A percentile compares a stretch with the other conserved stretches of the same genome.
These are phyloP conservation scores for Tolypocladium endophyticum DNA, from an alignment of 2,329 filamentous ascomycete species.

Conservation along the genomic window DNA sequence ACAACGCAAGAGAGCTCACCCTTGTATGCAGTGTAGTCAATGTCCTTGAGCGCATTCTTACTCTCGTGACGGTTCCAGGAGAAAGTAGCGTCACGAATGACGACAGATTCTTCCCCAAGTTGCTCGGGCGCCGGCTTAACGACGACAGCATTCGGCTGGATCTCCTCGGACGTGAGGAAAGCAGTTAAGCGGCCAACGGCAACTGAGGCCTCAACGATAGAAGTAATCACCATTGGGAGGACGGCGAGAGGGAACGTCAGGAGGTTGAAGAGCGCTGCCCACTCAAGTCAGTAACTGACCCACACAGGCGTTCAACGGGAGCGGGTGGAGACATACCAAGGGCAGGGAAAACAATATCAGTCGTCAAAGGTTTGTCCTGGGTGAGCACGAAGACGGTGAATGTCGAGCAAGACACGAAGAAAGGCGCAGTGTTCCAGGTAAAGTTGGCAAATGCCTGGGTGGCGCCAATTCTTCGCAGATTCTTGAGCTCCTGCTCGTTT, in stretches of 20 bases:
- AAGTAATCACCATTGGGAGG: constrained; percentile 94
- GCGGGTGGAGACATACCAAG: constrained; percentile 20
- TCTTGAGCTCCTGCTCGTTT: constrained; percentile 93
- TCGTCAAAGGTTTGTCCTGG: constrained; percentile 69
- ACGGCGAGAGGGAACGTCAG: constrained; percentile 91
- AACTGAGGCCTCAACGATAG: constrained; percentile 91
- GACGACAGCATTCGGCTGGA: constrained; percentile 74
- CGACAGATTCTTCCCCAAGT: constrained; percentile 73
- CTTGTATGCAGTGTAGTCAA: constrained; percentile 82
- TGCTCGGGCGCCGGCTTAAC: constrained; percentile 60
- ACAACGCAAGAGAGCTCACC: constrained; percentile 90
- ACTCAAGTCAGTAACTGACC: background rate
- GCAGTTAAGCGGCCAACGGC: constrained; percentile 76
- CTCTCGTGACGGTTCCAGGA: constrained; percentile 85
- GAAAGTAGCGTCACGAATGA: constrained; percentile 76
- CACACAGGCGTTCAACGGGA: background rate
- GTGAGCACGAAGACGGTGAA: constrained; percentile 92
- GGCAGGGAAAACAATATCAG: constrained; percentile 92
- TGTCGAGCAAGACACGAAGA: constrained; percentile 93
- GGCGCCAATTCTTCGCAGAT: constrained; percentile 88
- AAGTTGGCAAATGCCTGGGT: constrained; percentile 93
- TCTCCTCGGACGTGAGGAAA: constrained; percentile 79
- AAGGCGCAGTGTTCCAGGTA: constrained; percentile 95
- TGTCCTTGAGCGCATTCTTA: constrained; percentile 63
- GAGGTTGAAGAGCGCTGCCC: constrained; percentile 80